These are phyloP conservation scores for Furcasterigmium sp. DNA, from an alignment of 2,329 filamentous ascomycete genomes.

Conservation along the genomic window DNA sequence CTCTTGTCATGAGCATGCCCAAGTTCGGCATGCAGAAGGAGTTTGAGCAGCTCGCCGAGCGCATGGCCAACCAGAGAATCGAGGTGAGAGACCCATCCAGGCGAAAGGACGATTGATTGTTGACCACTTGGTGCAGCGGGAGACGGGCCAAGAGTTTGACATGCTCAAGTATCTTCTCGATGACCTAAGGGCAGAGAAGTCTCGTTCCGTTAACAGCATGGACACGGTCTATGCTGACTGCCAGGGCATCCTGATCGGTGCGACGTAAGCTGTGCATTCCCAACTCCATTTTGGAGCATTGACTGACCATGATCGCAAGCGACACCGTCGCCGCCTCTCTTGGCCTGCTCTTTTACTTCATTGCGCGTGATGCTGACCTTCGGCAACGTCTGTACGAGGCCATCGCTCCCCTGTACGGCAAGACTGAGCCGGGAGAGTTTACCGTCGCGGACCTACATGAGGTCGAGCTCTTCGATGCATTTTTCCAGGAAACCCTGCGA, in stretches of 20 bases:
- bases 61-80: slow-evolving; percentile 18
- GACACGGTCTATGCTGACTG: slow-evolving; percentile 16
- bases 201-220: slow-evolving; percentile 13
- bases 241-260: slow-evolving; percentile 14
- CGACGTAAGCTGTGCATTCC: slow-evolving; percentile 8
- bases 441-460: slow-evolving; percentile 14
- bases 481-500: slow-evolving; percentile 33
- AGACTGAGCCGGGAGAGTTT: slow-evolving; percentile 4
- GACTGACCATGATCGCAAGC: slow-evolving; percentile 1
- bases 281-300: neutral
- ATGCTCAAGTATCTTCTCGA: slow-evolving; percentile 18
- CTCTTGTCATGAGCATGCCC: slow-evolving; percentile 8
- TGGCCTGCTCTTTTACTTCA: slow-evolving; percentile 10
- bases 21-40: slow-evolving; percentile 9
- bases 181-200: slow-evolving; percentile 15
- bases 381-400: slow-evolving; percentile 5
- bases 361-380: slow-evolving; percentile 6
- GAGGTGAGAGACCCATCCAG: slow-evolving; percentile 7
- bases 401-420: slow-evolving; percentile 13
- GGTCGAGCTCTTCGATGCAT: slow-evolving; percentile 23
- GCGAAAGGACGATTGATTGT: neutral
- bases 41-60: slow-evolving; percentile 41
- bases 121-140: slow-evolving; percentile 1
- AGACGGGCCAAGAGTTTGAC: slow-evolving; percentile 14
- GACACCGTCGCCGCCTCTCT: slow-evolving; percentile 11